Conservation (phyloP, 192 early-diverging fungal genomes). For the Hyaloraphidium curvatum region DNA sequence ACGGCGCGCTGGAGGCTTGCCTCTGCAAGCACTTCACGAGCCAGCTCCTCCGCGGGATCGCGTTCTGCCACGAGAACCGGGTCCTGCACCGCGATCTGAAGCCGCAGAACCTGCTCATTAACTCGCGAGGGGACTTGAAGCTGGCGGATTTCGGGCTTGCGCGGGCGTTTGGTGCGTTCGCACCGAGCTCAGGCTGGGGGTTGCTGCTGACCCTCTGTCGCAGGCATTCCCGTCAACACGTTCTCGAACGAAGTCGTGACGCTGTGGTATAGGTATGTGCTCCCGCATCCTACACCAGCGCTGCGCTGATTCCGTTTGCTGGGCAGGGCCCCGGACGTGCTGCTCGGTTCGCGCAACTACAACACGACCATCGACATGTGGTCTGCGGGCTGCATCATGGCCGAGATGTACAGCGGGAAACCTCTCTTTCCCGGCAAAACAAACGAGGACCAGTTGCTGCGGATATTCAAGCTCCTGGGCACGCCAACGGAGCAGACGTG, state of each 20-base stretch:
- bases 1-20: slow-evolving; percentile 37
- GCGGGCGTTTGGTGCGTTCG: slow-evolving; percentile 53
- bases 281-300: not conserved
- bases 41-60: slow-evolving; percentile 60
- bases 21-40: slow-evolving; percentile 66
- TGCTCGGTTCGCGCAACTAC: slow-evolving; percentile 87
- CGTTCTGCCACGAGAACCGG: slow-evolving; percentile 67
- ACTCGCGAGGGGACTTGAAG: slow-evolving; percentile 57
- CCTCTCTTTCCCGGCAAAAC: slow-evolving; percentile 65
- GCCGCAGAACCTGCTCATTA: slow-evolving; percentile 71
- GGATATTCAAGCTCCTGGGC: slow-evolving; percentile 63
- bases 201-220: too few relatives aligned
- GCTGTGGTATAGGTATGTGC: slow-evolving; percentile 66
- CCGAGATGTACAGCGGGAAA: slow-evolving; percentile 65
- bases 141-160: slow-evolving; percentile 73
- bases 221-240: slow-evolving; percentile 78
- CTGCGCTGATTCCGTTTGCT: not conserved
- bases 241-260: slow-evolving; percentile 98
- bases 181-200: too few relatives aligned
- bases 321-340: slow-evolving; percentile 9
- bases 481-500: slow-evolving; percentile 58
- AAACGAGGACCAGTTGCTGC: slow-evolving; percentile 60
- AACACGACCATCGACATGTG: slow-evolving; percentile 93
- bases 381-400: slow-evolving; percentile 97
- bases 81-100: slow-evolving; percentile 68